Percentiles rank a stretch among this genome's conserved stretches.
Evolutionary conservation across 176 grass and related monocot genomes (phyloP).

Genomic region (Secale cereale): DNA sequence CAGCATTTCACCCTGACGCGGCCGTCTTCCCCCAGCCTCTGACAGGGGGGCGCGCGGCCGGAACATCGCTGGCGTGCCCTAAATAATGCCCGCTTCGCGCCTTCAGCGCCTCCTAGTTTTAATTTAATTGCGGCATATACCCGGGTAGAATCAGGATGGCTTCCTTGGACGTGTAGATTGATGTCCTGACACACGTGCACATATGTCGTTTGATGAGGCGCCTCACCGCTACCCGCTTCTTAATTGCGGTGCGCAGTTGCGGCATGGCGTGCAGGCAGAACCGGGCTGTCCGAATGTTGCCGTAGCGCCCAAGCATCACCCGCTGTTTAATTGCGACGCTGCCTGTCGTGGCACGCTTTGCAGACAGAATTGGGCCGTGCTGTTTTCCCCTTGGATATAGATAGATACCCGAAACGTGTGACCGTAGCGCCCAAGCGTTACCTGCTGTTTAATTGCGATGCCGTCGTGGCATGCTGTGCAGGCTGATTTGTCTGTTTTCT

Average conservation of each 20-base stretch:
- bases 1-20: background rate
- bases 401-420: background rate
- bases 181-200: background rate
- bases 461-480: background rate
- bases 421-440: background rate
- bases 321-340: background rate
- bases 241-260: background rate
- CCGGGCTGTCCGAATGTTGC: background rate
- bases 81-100: background rate
- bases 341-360: background rate
- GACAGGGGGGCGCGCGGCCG: background rate
- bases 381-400: background rate
- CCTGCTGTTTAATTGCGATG: background rate
- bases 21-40: background rate
- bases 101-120: background rate
- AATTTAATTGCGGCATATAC: background rate
- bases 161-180: background rate
- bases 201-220: background rate
- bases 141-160: background rate
- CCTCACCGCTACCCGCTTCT: background rate
- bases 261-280: background rate
- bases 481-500: background rate
- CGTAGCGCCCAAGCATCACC: background rate
- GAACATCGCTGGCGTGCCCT: background rate
- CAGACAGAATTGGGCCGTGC: background rate